Base-by-base conservation (phyloP, 73 alveolate species). In the Paraurostyla sp. region DNA sequence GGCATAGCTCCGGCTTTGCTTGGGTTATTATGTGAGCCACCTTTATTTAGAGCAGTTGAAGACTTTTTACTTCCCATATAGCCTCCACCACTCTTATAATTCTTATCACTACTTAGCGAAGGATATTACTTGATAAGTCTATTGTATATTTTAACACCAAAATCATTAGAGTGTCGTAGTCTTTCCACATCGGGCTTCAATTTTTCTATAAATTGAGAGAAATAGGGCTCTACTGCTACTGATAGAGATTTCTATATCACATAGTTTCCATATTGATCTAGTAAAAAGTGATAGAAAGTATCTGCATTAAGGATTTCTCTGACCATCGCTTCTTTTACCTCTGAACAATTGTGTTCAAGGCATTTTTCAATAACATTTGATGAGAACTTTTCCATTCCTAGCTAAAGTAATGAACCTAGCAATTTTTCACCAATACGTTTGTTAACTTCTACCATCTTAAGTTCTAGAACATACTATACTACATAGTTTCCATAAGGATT, bases 301-400 rank as follows among this genome's bases (percentile, higher is more conserved):
- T 75, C 83, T 6, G 92, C 82, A 13, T 81, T 38, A 18, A 86
- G 46, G 20, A 91, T 86, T 45, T 86, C 92, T 54, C 50, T 63
- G 27, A 91, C 93, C 92, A 91, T 91, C 36, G 40, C 35, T 22
- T 91, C 90, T 54, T 62, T 86, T 35, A 91, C 54, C 32, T 85
- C 93, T 40, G 62, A 20, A 7, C 60, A 60, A 57, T 91, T 91
- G 22, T 68, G 90, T 80, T 97, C 98, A 41, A 97, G 88, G 76
- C 99, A 95, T 65, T 96, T 97, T 60, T 97, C 99, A 41, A 97
- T 97, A 52, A 97, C 99, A 95, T 96, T 97, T 18, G 99, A 94
- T 54, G 98, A 93, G 94, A 93, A 97, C 94, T 97, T 97, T 59
- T 94, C 97, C 80, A 82, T 93, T 9, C 98, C 93, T 33, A 92